Evolutionary conservation across 768 basidiomycete genomes (phyloP).

Genomic region (Lyophyllum semitale): DNA sequence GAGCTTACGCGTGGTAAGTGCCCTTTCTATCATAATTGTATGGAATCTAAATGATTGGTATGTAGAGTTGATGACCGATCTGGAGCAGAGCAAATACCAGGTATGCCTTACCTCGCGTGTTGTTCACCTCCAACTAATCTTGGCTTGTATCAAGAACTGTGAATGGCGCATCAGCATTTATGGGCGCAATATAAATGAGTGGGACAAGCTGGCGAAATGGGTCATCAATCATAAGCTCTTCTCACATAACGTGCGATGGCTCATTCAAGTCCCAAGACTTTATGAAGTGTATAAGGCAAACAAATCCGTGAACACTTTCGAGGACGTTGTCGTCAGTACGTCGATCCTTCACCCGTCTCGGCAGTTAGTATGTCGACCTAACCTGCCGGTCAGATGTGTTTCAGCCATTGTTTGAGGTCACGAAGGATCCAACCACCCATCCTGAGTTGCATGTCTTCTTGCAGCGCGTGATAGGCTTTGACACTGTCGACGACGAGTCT

Average conservation of each 20-base stretch:
- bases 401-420: conserved; percentile 93
- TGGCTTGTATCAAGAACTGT: conserved; percentile 61
- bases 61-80: conserved; percentile 93
- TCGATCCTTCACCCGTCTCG: conserved; percentile 15
- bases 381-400: conserved; percentile 71
- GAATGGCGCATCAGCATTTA: conserved; percentile 99
- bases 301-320: conserved; percentile 81
- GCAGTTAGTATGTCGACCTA: background rate
- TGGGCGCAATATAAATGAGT: conserved; percentile 79
- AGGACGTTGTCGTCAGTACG: conserved; percentile 89
- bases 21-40: background rate
- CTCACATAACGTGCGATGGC: conserved; percentile 98
- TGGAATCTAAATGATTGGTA: background rate
- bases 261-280: conserved; percentile 91
- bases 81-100: conserved; percentile 99
- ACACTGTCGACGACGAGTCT: conserved; percentile 98
- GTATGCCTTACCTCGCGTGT: conserved; percentile 35
- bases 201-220: conserved; percentile 99
- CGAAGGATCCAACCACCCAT: conserved; percentile 84
- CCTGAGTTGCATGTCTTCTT: conserved; percentile 95
- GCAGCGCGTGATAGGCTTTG: conserved; percentile 94
- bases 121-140: background rate
- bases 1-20: conserved; percentile 84
- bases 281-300: conserved; percentile 95
- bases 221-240: conserved; percentile 89